Evolutionary conservation across 2,329 filamentous ascomycete species (phyloP), one percentile per base, ranked within the genome.

Genomic region (Colletotrichum truncatum): DNA sequence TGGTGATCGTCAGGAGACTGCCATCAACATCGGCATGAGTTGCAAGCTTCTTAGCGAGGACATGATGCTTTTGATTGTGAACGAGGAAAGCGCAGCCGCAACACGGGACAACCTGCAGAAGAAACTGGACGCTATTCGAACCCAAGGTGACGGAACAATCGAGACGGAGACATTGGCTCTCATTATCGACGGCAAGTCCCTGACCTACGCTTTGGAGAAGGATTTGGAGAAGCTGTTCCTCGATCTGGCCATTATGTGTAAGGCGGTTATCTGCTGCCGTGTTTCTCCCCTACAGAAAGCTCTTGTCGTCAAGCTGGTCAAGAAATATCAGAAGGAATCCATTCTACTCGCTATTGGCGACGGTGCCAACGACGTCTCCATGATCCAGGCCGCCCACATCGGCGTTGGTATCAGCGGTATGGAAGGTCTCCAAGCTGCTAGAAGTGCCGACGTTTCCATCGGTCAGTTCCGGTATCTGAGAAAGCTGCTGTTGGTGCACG

Each of bases 21-120:
- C 96, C 61, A 99, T 99, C 86, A 99, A 99, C 77, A 99, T 99
- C 70, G 96, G 97, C 69, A 99, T 99, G 96, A 98, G 94, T 77
- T 99, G 96, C 81, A 98, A 98, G 81, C 87, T 99, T 52, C 93
- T 99, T 66, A 97, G 94, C 70, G 96, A 99, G 79, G 97, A 99
- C 73, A 99, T 99, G 96, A 97, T 96, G 74, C 86, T 99, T 10
- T 83, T 99, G 58, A 98, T 99, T 71, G 87, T 99, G 74, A 99
- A 99, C 74, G 96, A 99, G 75, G 94, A 98, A 72, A 86, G 82
- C 51, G 86, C 93, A 12, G 83, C 85, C 34, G 92, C 89, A 4
- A 98, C 96, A 4, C 86, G 93, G 53, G 92, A 96, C 74, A 98
- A 97, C 72, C 83, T 99, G 25, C 88, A 93, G 70, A 98, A 98